Base-by-base conservation (phyloP, 495 filamentous ascomycete genomes). In the Neurospora sp. region DNA sequence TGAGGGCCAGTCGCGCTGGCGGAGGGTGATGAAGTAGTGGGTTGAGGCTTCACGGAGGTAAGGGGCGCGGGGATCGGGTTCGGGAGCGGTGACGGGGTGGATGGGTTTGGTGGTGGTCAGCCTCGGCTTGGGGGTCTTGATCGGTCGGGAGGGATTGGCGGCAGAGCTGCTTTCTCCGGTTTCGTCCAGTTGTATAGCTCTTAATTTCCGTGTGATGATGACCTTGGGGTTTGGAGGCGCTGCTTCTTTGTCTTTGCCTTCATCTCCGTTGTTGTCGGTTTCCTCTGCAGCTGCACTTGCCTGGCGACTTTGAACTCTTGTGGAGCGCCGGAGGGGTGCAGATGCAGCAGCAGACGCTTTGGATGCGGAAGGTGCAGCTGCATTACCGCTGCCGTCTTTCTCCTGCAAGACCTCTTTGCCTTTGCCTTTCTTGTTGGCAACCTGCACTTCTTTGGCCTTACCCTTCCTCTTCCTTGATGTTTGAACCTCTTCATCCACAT, bases 201-300 rank as follows among this genome's bases (percentile, higher is more conserved):
- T 23, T 6, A 59, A 7, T 14, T 59, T 59, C 5, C 20, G 23
- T 6, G 48, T 59, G 10, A 6, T 14, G 1, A 27, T 14, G 48
- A 20, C 3, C 8, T 12, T 27, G 20, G 18, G n/a, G 18, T 11
- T 48, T 10, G n/a, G 9, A 10, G 44, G n/a, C 1, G 42, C 20
- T 54, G 46, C 0, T 54, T 12, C 20, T n/a, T 46, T 23, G 46
- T 27, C 20, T n/a, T 46, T 23, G 46, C 10, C n/a, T 11, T 54
- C 20, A 11, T 0, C 1, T 23, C 20, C 4, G 2, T 31, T 0
- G 54, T 0, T 62, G 0, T 1, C 6, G 23, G 23, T 0, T 54
- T 35, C 54, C 0, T 59, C 48, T 27, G 48, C n/a, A 14, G 3
- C 54, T 16, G 2, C 23, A 18, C 14, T 37, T 8, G 27, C 27